These are phyloP conservation scores for Naumovozyma baii DNA, from an alignment of 805 yeast species.

Conservation along the genomic window DNA sequence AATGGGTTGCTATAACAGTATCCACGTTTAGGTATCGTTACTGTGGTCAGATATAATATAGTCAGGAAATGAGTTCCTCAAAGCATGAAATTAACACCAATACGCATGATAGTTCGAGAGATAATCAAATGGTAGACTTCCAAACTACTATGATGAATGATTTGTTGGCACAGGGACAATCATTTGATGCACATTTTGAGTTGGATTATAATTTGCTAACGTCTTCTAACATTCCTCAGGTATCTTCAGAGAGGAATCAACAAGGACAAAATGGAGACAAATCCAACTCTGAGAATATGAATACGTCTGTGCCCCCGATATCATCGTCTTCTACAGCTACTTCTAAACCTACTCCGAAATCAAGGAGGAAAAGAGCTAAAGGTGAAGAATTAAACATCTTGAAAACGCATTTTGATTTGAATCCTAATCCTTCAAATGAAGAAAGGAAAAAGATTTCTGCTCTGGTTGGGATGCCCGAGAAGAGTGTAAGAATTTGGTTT, in stretches of 20 bases:
- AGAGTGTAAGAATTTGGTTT: conserved; percentile 88
- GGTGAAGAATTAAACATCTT: conserved; percentile 68
- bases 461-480: conserved; percentile 71
- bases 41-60: too few species aligned
- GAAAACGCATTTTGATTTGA: conserved; percentile 56
- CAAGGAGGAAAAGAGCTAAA: conserved; percentile 61
- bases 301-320: background rate
- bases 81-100: too few species aligned
- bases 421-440: conserved; percentile 69
- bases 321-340: background rate
- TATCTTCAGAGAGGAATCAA: background rate
- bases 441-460: conserved; percentile 60
- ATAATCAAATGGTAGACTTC: background rate
- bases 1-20: too few species aligned
- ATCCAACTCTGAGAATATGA: too few species aligned
- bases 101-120: background rate
- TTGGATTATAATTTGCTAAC: background rate
- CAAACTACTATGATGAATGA: background rate
- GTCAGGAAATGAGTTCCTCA: background rate
- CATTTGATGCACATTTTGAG: background rate
- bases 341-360: conserved; percentile 5
- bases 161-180: background rate
- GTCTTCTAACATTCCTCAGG: background rate
- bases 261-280: background rate
- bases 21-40: too few species aligned